phyloP scores from a whole-genome alignment of 495 filamentous ascomycete species.

The Ramalina intermedia region DNA sequence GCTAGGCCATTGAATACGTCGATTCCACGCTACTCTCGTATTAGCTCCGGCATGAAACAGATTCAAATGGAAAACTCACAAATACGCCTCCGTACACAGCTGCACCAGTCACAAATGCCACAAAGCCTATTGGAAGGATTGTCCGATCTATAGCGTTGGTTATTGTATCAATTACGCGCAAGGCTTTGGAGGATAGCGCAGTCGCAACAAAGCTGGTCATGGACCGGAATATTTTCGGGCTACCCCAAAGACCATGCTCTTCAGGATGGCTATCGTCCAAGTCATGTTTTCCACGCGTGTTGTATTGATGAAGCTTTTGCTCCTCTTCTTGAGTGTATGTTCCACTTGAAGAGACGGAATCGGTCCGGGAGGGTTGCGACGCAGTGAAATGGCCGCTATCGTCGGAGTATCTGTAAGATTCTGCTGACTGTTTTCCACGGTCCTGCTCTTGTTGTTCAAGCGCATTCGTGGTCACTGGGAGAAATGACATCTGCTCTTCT shows the following conservation, averaged over 20 bases:
- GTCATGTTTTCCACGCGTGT: slow-evolving; percentile 31
- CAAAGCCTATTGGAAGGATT: slow-evolving; percentile 50
- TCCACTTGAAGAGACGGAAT: slow-evolving; percentile 45
- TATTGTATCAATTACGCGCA: slow-evolving; percentile 39
- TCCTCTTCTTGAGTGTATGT: slow-evolving; percentile 37
- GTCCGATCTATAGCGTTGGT: slow-evolving; percentile 48
- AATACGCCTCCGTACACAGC: slow-evolving; percentile 60
- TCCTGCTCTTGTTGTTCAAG: slow-evolving; percentile 47
- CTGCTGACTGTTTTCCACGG: slow-evolving; percentile 25
- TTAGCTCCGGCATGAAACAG: slow-evolving; percentile 6
- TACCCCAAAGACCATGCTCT: slow-evolving; percentile 18
- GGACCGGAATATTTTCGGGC: no score
- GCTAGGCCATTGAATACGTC: slow-evolving; percentile 75
- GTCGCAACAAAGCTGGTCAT: slow-evolving; percentile 34
- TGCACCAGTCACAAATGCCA: slow-evolving; percentile 46
- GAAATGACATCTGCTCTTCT: slow-evolving; percentile 37
- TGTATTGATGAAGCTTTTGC: slow-evolving; percentile 33
- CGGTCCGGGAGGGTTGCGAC: slow-evolving; percentile 49
- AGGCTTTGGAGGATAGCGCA: slow-evolving; percentile 44
- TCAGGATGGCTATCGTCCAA: slow-evolving; percentile 32
- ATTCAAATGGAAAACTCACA: slow-evolving; percentile 28
- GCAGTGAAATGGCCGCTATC: slow-evolving; percentile 89
- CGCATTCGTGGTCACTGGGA: slow-evolving; percentile 54
- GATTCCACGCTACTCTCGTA: slow-evolving; percentile 30
- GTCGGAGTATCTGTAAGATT: slow-evolving; percentile 53